Evolutionary conservation across 768 basidiomycete species (phyloP), one percentile per base, ranked within the genome.

Genomic region (Boletus sp.): DNA sequence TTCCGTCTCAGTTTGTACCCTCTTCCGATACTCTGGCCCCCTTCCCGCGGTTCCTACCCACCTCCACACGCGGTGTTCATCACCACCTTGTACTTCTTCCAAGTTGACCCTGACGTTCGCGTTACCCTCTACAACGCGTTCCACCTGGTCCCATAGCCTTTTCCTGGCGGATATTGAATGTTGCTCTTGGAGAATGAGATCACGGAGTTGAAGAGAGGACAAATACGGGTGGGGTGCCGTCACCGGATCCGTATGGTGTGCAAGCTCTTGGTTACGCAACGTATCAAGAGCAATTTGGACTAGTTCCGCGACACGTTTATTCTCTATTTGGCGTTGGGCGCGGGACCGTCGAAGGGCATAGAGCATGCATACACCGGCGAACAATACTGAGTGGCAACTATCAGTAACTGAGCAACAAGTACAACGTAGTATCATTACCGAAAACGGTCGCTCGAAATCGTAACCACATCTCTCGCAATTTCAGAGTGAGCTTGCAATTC

Each of bases 31-130:
- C 47, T 70, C 67, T 58, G 66, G 65, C 37, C 65, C 71, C 60
- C 65, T 64, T 51, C 73, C 65, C 32, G 66, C 54, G 51, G 72
- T 72, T n/a, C 93, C 93, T 30, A 92, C 83, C 93, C 93, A 96
- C 53, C 87, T 75, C 93, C 93, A 96, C 52, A 93, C 93, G 59
- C 90, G 82, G 72, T 85, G 79, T 73, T 93, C 91, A 70, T 95
- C 92, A 11, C 93, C 93, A 60, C 87, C 87, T 56, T 77, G 78
- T 44, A 90, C 81, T 70, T 96, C 93, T 70, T 90, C 89, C 49
- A 92, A 74, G 67, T 88, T 89, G 30, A 83, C 85, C 57, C 90
- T 82, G 40, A 97, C 90, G 70, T 97, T 97, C 30, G 90, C 82
- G 74, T 97, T 97, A 51, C 85, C 83, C 72, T 95, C 93, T 4